phyloP scores from a whole-genome alignment of 208 protist species.

The Phytomonas serpens region DNA sequence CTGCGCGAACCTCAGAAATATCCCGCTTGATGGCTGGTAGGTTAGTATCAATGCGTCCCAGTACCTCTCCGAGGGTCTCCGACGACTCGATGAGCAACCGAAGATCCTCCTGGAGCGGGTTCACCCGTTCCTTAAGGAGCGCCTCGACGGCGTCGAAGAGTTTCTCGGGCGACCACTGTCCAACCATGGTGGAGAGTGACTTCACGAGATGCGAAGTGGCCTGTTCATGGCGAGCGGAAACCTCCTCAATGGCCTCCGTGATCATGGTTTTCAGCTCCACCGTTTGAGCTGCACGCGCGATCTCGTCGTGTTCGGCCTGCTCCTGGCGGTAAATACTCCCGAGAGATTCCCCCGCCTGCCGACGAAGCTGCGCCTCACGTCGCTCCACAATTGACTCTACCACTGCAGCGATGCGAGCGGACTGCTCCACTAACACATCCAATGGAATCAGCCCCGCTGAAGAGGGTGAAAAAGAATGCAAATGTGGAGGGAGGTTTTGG shows the following conservation, averaged over 20 bases:
- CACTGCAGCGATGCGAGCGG: slow-evolving; percentile 15
- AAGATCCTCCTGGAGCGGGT: slow-evolving; percentile 31
- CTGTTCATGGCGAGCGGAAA: slow-evolving; percentile 52
- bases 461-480: neutral
- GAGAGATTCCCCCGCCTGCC: neutral
- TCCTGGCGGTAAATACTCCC: slow-evolving; percentile 1
- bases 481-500: neutral
- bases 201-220: slow-evolving; percentile 49
- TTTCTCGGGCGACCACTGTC: slow-evolving; percentile 48
- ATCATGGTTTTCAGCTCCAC: slow-evolving; percentile 44
- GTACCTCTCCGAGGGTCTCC: neutral
- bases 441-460: neutral
- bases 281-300: slow-evolving; percentile 19
- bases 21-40: neutral
- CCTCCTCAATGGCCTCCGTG: slow-evolving; percentile 46
- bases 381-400: slow-evolving; percentile 16
- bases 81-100: slow-evolving; percentile 15
- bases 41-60: neutral
- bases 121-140: slow-evolving; percentile 25
- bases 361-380: slow-evolving; percentile 19
- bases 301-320: slow-evolving; percentile 18
- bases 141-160: slow-evolving; percentile 43
- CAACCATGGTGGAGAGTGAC: slow-evolving; percentile 44
- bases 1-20: neutral
- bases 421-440: slow-evolving; percentile 12